phyloP scores from a whole-genome alignment of 495 filamentous ascomycete species.

The Neurospora sp. region DNA sequence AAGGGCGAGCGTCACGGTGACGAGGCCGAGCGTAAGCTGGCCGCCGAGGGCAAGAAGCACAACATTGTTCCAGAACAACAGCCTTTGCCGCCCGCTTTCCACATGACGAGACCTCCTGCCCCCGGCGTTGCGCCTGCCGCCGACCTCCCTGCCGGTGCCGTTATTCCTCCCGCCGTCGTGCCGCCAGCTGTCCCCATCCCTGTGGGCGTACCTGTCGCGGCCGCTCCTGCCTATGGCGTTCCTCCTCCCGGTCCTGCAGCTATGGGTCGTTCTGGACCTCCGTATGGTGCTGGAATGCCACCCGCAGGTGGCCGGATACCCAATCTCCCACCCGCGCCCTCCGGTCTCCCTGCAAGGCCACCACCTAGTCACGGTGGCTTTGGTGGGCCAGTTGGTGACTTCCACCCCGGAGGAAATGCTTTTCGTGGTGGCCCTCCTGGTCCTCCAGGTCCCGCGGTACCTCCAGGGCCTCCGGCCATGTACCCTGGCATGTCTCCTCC shows the following conservation, averaged over 20 bases:
- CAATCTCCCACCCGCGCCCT: slow-evolving; percentile 52
- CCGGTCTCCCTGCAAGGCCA: slow-evolving; percentile 67
- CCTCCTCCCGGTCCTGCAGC: slow-evolving; percentile 36
- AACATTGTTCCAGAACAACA: slow-evolving; percentile 70
- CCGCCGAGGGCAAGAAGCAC: slow-evolving; percentile 86
- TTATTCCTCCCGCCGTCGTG: slow-evolving; percentile 7
- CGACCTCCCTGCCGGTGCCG: slow-evolving; percentile 17
- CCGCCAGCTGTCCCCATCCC: slow-evolving; percentile 2
- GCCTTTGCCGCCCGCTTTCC: slow-evolving; percentile 45
- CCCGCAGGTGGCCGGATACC: slow-evolving; percentile 16
- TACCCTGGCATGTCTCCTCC: slow-evolving; percentile 20
- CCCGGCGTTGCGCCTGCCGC: slow-evolving; percentile 12
- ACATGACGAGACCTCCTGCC: slow-evolving; percentile 25
- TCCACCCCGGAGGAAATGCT: slow-evolving; percentile 32
- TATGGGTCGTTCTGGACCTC: slow-evolving; percentile 21
- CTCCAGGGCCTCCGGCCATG: slow-evolving; percentile 9
- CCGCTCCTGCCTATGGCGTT: slow-evolving; percentile 20
- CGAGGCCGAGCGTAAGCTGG: slow-evolving; percentile 84
- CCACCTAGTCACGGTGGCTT: slow-evolving; percentile 71
- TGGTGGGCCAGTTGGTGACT: slow-evolving; percentile 58
- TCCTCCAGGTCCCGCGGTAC: not conserved
- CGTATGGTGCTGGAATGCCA: slow-evolving; percentile 17
- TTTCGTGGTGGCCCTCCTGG: slow-evolving; percentile 13
- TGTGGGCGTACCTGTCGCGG: slow-evolving; percentile 1
- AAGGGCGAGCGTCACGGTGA: slow-evolving; percentile 96